A percentile compares a stretch with the other conserved stretches of the same genome.
These are phyloP conservation scores for Radiomyces spectabilis DNA, from an alignment of 192 early-diverging fungal species.

Conservation along the genomic window DNA sequence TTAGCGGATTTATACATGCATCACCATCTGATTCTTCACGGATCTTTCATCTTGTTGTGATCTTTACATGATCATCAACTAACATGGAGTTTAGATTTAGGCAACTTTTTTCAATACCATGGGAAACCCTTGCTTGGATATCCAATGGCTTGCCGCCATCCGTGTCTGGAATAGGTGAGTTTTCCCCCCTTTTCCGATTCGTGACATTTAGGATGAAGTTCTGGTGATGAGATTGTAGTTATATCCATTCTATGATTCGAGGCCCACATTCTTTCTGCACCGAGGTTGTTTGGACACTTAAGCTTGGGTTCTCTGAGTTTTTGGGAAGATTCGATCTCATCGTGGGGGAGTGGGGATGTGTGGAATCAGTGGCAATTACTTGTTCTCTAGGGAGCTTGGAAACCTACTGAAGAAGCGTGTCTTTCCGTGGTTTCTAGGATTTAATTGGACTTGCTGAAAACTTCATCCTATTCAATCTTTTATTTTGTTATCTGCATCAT, in stretches of 20 bases:
- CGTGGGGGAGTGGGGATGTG: neutral
- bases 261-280: slow-evolving; percentile 1
- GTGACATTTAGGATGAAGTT: neutral
- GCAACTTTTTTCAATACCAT: neutral
- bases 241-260: slow-evolving; percentile 8
- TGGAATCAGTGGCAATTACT: neutral
- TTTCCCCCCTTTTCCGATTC: no score
- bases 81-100: neutral
- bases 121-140: neutral
- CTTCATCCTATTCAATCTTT: no score
- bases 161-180: no score
- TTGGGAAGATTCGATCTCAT: neutral
- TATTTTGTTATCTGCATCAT: neutral
- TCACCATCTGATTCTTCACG: no score
- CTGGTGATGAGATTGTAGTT: neutral
- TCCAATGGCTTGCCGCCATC: neutral
- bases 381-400: neutral
- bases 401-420: neutral
- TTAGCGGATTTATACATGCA: no score
- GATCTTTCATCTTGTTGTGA: neutral
- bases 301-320: slow-evolving; percentile 1
- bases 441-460: neutral
- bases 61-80: neutral
- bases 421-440: slow-evolving; percentile 6
- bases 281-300: neutral